These are phyloP conservation scores for Phlebiopsis flavidoalba DNA, from an alignment of 768 basidiomycete genomes.

Conservation along the genomic window DNA sequence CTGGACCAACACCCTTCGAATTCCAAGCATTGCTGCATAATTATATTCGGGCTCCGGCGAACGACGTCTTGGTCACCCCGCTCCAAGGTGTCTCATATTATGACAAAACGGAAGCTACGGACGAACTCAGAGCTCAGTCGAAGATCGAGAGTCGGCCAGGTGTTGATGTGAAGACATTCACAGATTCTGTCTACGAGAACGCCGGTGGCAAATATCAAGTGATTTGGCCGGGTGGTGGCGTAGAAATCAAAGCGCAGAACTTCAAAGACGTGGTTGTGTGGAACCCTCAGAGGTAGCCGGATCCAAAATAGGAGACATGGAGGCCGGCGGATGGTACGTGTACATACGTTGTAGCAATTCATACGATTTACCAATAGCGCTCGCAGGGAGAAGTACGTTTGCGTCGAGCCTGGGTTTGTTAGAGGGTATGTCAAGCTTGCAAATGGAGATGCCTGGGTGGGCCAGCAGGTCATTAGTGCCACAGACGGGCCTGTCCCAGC, in stretches of 20 bases:
- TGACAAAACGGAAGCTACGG: constrained; percentile 73
- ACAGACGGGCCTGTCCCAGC: constrained; percentile 4
- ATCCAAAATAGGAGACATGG: constrained; percentile 82
- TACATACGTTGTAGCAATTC: not conserved
- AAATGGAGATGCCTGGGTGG: constrained; percentile 69
- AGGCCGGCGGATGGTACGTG: constrained; percentile 77
- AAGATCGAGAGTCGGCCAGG: constrained; percentile 56
- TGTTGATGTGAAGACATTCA: constrained; percentile 63
- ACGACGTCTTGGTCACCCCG: constrained; percentile 54
- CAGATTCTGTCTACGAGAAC: constrained; percentile 77
- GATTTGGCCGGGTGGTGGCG: constrained; percentile 50
- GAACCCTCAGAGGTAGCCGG: constrained; percentile 83
- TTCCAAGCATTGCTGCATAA: constrained; percentile 95
- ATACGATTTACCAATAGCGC: not conserved
- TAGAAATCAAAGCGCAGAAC: constrained; percentile 47
- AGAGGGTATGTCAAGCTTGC: constrained; percentile 61
- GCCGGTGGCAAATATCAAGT: constrained; percentile 52
- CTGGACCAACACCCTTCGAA: constrained; percentile 52
- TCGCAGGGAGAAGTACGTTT: constrained; percentile 75
- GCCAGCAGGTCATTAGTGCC: constrained; percentile 64
- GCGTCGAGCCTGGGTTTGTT: constrained; percentile 89
- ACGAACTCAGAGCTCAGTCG: constrained; percentile 39
- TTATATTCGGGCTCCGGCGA: constrained; percentile 69
- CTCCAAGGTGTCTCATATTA: constrained; percentile 62
- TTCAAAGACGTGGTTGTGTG: constrained; percentile 87